Percentiles rank a stretch among this genome's conserved stretches.
These are phyloP conservation scores for Phaeosphaeriaceae sp. DNA, from an alignment of 2,329 filamentous ascomycete genomes.

Conservation along the genomic window DNA sequence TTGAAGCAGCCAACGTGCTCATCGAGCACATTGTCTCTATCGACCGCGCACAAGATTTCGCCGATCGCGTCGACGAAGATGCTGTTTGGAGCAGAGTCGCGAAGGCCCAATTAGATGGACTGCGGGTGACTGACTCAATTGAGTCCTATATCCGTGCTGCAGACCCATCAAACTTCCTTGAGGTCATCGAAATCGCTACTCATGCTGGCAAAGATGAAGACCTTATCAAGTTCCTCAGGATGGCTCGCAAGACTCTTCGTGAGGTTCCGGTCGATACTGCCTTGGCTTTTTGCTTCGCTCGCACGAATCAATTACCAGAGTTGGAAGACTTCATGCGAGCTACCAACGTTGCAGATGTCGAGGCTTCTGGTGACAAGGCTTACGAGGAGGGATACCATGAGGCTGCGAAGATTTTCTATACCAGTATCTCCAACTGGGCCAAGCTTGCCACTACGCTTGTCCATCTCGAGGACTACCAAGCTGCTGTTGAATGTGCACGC, in stretches of 20 bases:
- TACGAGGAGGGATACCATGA: conserved; percentile 93
- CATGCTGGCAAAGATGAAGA: conserved; percentile 98
- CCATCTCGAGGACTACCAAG: conserved; percentile 96
- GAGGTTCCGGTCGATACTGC: conserved; percentile 93
- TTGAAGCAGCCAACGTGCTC: conserved; percentile 85
- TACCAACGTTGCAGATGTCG: conserved; percentile 93
- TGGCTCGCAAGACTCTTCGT: conserved; percentile 95
- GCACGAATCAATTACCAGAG: conserved; percentile 88
- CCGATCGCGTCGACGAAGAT: conserved; percentile 89
- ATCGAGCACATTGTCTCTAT: conserved; percentile 98
- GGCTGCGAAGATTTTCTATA: conserved; percentile 98
- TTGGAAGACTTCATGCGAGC: conserved; percentile 94
- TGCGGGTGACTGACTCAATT: conserved; percentile 89
- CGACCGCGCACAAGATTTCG: conserved; percentile 93
- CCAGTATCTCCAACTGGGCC: conserved; percentile 98
- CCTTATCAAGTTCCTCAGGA: conserved; percentile 92
- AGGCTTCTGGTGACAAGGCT: conserved; percentile 97
- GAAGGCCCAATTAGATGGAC: conserved; percentile 95
- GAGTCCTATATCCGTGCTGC: conserved; percentile 96
- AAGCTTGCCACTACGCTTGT: conserved; percentile 97
- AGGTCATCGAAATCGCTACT: conserved; percentile 95
- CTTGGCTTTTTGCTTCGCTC: conserved; percentile 90
- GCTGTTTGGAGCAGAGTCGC: conserved; percentile 99
- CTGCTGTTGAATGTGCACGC: conserved; percentile 94
- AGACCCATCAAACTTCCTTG: conserved; percentile 89